Conservation (phyloP, 164 flowering plant species). For the Stephania japonica region DNA sequence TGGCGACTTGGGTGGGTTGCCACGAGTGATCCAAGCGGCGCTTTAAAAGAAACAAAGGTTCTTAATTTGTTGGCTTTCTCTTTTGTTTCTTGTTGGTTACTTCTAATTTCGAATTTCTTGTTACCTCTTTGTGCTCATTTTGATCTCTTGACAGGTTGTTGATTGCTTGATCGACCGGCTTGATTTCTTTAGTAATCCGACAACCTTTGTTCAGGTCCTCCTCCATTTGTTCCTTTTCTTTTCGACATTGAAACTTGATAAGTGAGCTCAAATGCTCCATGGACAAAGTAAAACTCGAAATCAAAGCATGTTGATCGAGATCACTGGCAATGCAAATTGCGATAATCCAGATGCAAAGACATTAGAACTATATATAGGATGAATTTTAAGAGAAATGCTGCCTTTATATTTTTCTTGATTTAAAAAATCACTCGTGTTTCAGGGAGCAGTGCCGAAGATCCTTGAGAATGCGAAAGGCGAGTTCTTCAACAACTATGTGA, state of each 20-base stretch:
- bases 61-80: not conserved
- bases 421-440: conserved; percentile 10
- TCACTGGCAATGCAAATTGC: not conserved
- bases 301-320: not conserved
- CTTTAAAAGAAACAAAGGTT: conserved; percentile 66
- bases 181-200: conserved; percentile 64
- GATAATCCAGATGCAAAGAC: not conserved
- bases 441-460: conserved; percentile 73
- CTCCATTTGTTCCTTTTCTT: not conserved
- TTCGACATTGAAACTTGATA: not conserved
- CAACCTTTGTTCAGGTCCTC: conserved; percentile 72
- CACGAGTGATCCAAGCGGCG: conserved; percentile 56
- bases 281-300: not conserved
- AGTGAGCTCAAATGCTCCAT: not conserved
- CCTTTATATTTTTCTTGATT: not conserved
- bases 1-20: conserved; percentile 96
- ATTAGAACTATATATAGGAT: too few species aligned
- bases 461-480: conserved; percentile 46
- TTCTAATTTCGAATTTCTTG: not conserved
- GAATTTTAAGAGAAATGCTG: not conserved
- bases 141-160: conserved; percentile 1
- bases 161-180: conserved; percentile 15
- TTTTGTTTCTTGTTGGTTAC: too few species aligned
- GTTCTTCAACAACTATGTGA: conserved; percentile 37
- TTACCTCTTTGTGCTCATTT: not conserved